Evolutionary conservation across 1,139 yeast species (phyloP).

Genomic region (Suzukiozyma palmioleophila): DNA sequence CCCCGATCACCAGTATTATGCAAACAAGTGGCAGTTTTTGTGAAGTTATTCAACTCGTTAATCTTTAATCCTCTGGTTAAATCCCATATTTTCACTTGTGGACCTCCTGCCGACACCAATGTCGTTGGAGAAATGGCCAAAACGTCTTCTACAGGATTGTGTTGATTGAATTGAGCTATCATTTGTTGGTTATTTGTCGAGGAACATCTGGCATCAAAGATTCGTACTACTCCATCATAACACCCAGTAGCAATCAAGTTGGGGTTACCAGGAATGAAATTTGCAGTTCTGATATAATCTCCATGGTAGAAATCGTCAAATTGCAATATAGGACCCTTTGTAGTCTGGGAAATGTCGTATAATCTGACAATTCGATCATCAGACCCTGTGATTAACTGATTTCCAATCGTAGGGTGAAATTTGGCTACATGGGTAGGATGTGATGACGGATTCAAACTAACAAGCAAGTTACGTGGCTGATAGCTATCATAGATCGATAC

Average conservation of each 20-base stretch:
- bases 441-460: conserved; percentile 73
- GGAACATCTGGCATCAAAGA: conserved; percentile 77
- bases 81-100: conserved; percentile 88
- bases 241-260: conserved; percentile 88
- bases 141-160: conserved; percentile 79
- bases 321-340: conserved; percentile 57
- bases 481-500: conserved; percentile 80
- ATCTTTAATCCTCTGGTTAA: conserved; percentile 68
- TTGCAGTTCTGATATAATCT: conserved; percentile 84
- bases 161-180: conserved; percentile 35
- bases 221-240: conserved; percentile 81
- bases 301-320: conserved; percentile 65
- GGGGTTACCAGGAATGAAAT: conserved; percentile 69
- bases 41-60: conserved; percentile 71
- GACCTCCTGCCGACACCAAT: conserved; percentile 82
- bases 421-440: conserved; percentile 95
- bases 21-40: conserved; percentile 86
- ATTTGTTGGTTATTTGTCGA: conserved; percentile 20
- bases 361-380: conserved; percentile 85
- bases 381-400: conserved; percentile 79
- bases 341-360: conserved; percentile 82
- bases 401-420: conserved; percentile 70
- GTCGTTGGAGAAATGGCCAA: conserved; percentile 77
- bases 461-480: conserved; percentile 73
- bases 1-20: conserved; percentile 70